phyloP scores from a whole-genome alignment of 257 asterid species.

The Solanum clarkiae region DNA sequence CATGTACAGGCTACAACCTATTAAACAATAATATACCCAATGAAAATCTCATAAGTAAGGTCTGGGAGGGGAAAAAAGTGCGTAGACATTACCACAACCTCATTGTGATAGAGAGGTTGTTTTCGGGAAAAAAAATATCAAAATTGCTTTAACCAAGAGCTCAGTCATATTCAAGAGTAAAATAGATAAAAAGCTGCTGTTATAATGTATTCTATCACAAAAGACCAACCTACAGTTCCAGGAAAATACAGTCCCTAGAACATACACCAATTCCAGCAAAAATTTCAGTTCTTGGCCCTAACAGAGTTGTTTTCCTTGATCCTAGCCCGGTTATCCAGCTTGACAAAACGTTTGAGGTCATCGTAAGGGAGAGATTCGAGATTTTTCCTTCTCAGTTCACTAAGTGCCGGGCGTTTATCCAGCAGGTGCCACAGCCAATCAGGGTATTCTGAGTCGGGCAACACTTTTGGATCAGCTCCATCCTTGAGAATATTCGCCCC shows the following conservation, averaged over 20 bases:
- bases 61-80: too few relatives aligned
- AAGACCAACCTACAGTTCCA: not conserved
- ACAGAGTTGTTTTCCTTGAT: conserved; percentile 80
- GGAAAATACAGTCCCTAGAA: not conserved
- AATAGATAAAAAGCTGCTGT: not conserved
- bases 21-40: not conserved
- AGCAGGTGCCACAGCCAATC: conserved; percentile 84
- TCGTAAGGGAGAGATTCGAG: conserved; percentile 50
- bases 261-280: not conserved
- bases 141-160: not conserved
- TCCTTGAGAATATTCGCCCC: conserved; percentile 84
- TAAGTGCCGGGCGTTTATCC: conserved; percentile 66
- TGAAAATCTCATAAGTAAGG: too few relatives aligned
- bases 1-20: not conserved
- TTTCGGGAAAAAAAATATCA: not conserved
- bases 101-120: too few relatives aligned
- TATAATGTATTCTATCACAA: not conserved
- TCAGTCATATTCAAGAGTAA: not conserved
- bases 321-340: conserved; percentile 87
- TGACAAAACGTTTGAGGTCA: conserved; percentile 76
- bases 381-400: conserved; percentile 72
- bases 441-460: conserved; percentile 79
- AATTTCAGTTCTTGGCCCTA: conserved; percentile 32
- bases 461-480: conserved; percentile 74
- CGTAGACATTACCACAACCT: too few relatives aligned